A percentile compares a stretch with the other conserved stretches of the same genome.
These are phyloP conservation scores for Kluyveromyces starmeri DNA, from an alignment of 805 yeast genomes.

Conservation along the genomic window DNA sequence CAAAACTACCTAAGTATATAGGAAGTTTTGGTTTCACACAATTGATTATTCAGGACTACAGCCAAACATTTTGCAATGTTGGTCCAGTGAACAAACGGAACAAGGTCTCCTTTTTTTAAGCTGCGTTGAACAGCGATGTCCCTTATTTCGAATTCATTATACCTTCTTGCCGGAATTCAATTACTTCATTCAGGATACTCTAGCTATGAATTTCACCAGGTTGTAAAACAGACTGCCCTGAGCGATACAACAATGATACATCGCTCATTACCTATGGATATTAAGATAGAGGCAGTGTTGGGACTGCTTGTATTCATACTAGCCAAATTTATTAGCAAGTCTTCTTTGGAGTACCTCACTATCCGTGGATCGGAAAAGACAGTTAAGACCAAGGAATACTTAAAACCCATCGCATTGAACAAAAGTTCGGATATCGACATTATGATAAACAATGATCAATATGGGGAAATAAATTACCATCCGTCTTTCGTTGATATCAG, in stretches of 20 bases:
- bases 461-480: constrained; percentile 22
- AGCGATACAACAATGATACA: constrained; percentile 4
- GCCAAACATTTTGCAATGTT: too few species aligned
- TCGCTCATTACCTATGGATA: constrained; percentile 20
- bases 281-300: constrained; percentile 20
- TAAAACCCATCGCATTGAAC: constrained; percentile 23
- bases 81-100: too few species aligned
- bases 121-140: too few species aligned
- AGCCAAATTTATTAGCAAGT: constrained; percentile 21
- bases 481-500: constrained; percentile 24
- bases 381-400: constrained; percentile 16
- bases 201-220: constrained; percentile 26
- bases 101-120: too few species aligned
- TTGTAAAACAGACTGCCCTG: constrained; percentile 12
- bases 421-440: constrained; percentile 25
- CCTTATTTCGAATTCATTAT: constrained; percentile 7
- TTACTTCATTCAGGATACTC: constrained; percentile 27
- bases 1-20: too few species aligned
- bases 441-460: constrained; percentile 21
- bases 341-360: constrained; percentile 17
- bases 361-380: constrained; percentile 13
- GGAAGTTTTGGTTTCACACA: too few species aligned
- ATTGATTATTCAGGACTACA: too few species aligned
- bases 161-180: constrained; percentile 8
- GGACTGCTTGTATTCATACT: constrained; percentile 19